phyloP scores from a whole-genome alignment of 371 early-diverging fungal genomes.

The Zopfochytrium polystomum region DNA sequence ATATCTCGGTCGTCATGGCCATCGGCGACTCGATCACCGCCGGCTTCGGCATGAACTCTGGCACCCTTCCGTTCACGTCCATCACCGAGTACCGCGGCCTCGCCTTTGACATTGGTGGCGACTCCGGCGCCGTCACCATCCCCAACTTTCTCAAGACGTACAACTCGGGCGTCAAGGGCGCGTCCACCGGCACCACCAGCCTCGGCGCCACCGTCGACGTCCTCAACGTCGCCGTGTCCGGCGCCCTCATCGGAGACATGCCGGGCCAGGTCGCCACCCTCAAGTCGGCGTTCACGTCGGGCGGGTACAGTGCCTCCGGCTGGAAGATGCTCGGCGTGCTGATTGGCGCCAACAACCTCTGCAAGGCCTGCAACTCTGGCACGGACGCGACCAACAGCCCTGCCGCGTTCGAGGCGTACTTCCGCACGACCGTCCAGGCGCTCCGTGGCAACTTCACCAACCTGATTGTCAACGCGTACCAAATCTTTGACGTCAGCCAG shows the following conservation, averaged over 20 bases:
- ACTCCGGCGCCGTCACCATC: conserved; percentile 55
- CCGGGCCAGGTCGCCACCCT: conserved; percentile 30
- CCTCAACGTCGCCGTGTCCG: conserved; percentile 54
- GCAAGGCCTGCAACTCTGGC: conserved; percentile 47
- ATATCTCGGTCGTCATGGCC: conserved; percentile 58
- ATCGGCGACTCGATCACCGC: conserved; percentile 68
- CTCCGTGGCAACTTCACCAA: conserved; percentile 19
- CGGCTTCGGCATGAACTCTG: conserved; percentile 53
- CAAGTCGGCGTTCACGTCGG: conserved; percentile 26
- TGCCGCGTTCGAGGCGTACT: conserved; percentile 26
- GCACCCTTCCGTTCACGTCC: conserved; percentile 56
- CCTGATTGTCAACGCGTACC: conserved; percentile 16
- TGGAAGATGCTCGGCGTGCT: conserved; percentile 62
- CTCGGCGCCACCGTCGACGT: conserved; percentile 46
- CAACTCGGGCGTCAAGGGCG: conserved; percentile 39
- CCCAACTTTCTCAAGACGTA: conserved; percentile 55
- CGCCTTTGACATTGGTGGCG: conserved; percentile 58
- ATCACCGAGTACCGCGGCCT: conserved; percentile 62
- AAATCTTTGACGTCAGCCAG: conserved; percentile 22
- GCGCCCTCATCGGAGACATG: conserved; percentile 15
- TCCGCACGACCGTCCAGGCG: conserved; percentile 4
- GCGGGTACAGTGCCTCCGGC: conserved; percentile 32
- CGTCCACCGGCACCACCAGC: too few species aligned
- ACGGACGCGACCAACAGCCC: conserved; percentile 15
- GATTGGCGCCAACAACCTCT: conserved; percentile 65